Percentiles rank a stretch among this genome's conserved stretches.
Evolutionary conservation across 768 basidiomycete genomes (phyloP).

Genomic region (Boletus sensibilis): DNA sequence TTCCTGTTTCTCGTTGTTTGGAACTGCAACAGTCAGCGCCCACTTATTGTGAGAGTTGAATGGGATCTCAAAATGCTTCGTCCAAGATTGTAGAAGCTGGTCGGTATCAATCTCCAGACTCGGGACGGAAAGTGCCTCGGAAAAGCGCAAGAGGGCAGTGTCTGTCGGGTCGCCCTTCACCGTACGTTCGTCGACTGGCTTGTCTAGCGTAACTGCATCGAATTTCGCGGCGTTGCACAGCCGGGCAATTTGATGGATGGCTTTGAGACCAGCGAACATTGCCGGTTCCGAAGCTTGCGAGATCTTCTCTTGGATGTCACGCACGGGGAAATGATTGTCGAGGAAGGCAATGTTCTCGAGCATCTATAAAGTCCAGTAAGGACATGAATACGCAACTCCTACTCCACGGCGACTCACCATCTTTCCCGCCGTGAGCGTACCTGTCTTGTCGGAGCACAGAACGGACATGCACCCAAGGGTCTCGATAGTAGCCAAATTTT

Average conservation of each 20-base stretch:
- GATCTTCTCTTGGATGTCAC: constrained; percentile 12
- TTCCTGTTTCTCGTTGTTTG: constrained; percentile 9
- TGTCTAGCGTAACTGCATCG: constrained; percentile 29
- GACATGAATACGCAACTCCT: not conserved
- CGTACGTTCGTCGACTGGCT: constrained; percentile 31
- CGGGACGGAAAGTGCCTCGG: constrained; percentile 32
- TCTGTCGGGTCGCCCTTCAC: constrained; percentile 52
- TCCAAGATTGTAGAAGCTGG: constrained; percentile 19
- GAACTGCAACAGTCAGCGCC: constrained; percentile 45
- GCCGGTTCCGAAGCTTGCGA: constrained; percentile 7
- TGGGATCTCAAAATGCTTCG: constrained; percentile 36
- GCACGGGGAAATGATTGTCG: constrained; percentile 22
- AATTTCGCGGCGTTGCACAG: constrained; percentile 59
- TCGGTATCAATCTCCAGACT: constrained; percentile 18
- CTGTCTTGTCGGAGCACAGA: constrained; percentile 54
- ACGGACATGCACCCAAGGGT: constrained; percentile 51
- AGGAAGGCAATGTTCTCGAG: constrained; percentile 41
- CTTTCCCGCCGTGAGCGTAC: constrained; percentile 45
- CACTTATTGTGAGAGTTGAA: constrained; percentile 57
- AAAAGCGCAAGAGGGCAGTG: constrained; percentile 51
- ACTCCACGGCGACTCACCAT: constrained; percentile 35
- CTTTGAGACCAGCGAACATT: constrained; percentile 17
- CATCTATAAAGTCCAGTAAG: constrained; percentile 25
- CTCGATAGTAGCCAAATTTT: constrained; percentile 51
- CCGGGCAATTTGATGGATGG: constrained; percentile 40